Evolutionary conservation across 768 basidiomycete species (phyloP), one percentile per base, ranked within the genome.

Genomic region (Phanerodontia chrysosporium): DNA sequence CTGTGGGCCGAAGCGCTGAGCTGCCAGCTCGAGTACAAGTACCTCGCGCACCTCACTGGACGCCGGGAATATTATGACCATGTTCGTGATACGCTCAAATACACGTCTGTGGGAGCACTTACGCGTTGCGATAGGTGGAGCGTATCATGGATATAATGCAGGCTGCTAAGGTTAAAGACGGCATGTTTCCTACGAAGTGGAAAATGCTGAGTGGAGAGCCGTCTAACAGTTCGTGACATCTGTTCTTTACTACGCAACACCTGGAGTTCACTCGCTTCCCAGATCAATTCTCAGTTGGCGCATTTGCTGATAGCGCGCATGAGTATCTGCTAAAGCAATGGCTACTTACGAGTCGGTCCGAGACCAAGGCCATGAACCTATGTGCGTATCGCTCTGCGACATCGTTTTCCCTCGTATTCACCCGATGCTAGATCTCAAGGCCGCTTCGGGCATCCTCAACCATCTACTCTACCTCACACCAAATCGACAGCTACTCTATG

Each of bases 1-100:
- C 71, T 89, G 18, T 71, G 62, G 64, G 88, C 95, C 0, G 95
- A 97, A 71, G 84, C 90, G 24, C 87, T 85, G 7, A 92, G 83
- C 52, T 77, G 90, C 59, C 92, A 95, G 67, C 71, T 98, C 58
- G 95, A 97, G 71, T 91, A 93, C 71, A 82, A 87, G 61, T 95
- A 95, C 64, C 81, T 98, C 3, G 88, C 90, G 1, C 86, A 91
- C 62, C 70, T 89, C 13, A 95, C 91, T 0, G 90, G 89, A 0
- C 85, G 89, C 54, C 75, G 78, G 39, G 76, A 76, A 42, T 87
- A 88, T 66, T 81, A 78, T 61, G 76, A 83, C 54, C 79, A 79
- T 55, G 87, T 85, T 62, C 5, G 81, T 45, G 8, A 3, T 21
- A 35, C 13, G 10, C 51, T 53, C n/a, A 16, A 21, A 39, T 39